Conservation (phyloP, 225 moss, liverwort and hornwort species). For the Sphagnum tenellum region DNA sequence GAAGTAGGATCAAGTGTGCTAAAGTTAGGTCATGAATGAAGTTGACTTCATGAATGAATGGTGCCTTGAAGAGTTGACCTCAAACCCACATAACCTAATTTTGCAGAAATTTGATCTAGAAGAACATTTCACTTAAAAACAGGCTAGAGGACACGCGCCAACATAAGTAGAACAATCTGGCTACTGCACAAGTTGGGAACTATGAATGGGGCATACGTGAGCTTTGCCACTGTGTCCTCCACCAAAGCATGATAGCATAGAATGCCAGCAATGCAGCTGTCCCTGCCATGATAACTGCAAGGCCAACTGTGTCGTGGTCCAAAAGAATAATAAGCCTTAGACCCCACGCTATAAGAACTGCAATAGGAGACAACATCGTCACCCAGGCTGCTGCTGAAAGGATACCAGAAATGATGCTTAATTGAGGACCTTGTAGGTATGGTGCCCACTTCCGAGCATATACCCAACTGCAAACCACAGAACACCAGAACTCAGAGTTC, state of each 20-base stretch:
- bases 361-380: slow-evolving; percentile 79
- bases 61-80: no score
- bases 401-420: slow-evolving; percentile 75
- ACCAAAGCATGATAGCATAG: slow-evolving; percentile 99
- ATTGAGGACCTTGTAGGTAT: slow-evolving; percentile 76
- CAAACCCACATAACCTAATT: no score
- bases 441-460: slow-evolving; percentile 96
- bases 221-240: slow-evolving; percentile 99
- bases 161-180: no score
- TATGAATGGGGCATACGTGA: slow-evolving; percentile 53
- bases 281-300: slow-evolving; percentile 97
- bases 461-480: slow-evolving; percentile 74
- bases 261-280: slow-evolving; percentile 93
- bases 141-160: no score
- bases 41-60: no score
- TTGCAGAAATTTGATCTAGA: no score
- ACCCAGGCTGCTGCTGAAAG: slow-evolving; percentile 78
- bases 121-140: no score
- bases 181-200: no score
- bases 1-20: no score
- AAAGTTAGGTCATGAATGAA: no score
- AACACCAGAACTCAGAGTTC: neutral
- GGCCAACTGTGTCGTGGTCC: slow-evolving; percentile 90
- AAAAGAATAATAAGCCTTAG: slow-evolving; percentile 64
- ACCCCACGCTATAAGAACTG: slow-evolving; percentile 82